A percentile compares a stretch with the other conserved stretches of the same genome.
phyloP scores from a whole-genome alignment of 495 filamentous ascomycete genomes.

The Penicillium crystallinum region DNA sequence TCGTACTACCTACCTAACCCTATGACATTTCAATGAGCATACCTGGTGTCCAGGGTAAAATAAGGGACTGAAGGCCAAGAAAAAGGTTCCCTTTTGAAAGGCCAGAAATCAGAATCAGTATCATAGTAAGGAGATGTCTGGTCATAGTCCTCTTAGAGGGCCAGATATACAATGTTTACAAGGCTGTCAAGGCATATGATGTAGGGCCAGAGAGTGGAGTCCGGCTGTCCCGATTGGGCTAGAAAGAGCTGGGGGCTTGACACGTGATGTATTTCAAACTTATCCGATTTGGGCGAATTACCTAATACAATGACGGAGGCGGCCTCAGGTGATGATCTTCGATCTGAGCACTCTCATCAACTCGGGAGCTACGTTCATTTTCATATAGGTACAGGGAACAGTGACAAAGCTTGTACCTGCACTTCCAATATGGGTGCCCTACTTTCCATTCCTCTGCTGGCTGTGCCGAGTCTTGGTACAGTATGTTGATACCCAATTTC shows the following conservation, averaged over 20 bases:
- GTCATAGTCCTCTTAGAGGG: too few relatives aligned
- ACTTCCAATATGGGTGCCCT: conserved; percentile 69
- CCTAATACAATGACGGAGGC: conserved; percentile 8
- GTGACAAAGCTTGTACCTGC: neutral
- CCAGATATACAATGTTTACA: too few relatives aligned
- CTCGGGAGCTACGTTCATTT: neutral
- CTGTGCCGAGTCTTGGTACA: conserved; percentile 77
- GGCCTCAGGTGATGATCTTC: conserved; percentile 5
- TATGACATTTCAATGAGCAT: too few relatives aligned
- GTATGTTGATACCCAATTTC: conserved; percentile 48
- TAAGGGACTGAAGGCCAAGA: too few relatives aligned
- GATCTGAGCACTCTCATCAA: neutral
- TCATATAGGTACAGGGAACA: neutral
- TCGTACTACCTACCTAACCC: too few relatives aligned
- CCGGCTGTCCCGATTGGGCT: neutral
- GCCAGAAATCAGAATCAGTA: too few relatives aligned
- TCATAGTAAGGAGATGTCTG: too few relatives aligned
- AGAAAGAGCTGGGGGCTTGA: neutral
- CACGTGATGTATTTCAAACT: neutral
- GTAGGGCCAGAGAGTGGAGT: neutral
- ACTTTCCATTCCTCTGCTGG: conserved; percentile 83
- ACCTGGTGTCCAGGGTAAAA: too few relatives aligned
- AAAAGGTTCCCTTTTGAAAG: too few relatives aligned
- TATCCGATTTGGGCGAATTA: neutral
- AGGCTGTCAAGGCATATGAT: neutral